phyloP scores from a whole-genome alignment of 306 rosid genomes.

The Vicia faba region DNA sequence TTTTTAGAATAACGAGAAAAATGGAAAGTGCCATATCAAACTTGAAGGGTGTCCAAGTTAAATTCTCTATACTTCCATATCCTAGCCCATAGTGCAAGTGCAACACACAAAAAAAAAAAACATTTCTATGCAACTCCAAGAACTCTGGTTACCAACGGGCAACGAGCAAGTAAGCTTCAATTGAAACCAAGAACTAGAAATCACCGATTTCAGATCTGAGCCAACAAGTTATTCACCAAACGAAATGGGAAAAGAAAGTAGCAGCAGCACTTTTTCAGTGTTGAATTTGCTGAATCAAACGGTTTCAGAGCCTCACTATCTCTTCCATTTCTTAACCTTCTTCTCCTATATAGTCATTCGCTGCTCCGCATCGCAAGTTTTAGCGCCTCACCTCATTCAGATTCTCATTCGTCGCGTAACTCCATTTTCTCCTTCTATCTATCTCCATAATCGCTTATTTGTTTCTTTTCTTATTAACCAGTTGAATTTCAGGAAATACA shows the following conservation, averaged over 20 bases:
- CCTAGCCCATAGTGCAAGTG: too few relatives aligned
- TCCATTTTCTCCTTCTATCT: conserved; percentile 27
- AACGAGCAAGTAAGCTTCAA: background rate
- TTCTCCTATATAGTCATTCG: conserved; percentile 83
- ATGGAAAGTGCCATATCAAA: too few relatives aligned
- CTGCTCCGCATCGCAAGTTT: conserved; percentile 49
- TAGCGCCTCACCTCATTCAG: conserved; percentile 47
- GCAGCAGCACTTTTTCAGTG: conserved; percentile 13
- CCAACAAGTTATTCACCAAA: background rate
- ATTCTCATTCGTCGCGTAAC: conserved; percentile 69
- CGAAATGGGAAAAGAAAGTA: conserved; percentile 42
- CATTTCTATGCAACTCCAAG: too few relatives aligned
- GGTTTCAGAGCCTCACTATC: conserved; percentile 78
- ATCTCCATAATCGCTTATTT: background rate
- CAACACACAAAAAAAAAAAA: too few relatives aligned
- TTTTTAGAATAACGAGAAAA: too few relatives aligned
- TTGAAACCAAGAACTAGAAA: background rate
- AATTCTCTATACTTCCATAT: too few relatives aligned
- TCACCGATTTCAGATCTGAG: conserved; percentile 10
- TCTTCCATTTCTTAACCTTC: conserved; percentile 72
- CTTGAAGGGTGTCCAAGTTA: too few relatives aligned
- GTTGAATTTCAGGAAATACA: conserved; percentile 61
- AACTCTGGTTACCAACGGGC: background rate
- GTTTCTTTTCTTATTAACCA: background rate
- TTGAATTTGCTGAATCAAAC: conserved; percentile 54